These are phyloP conservation scores for Xylogone sp. DNA, from an alignment of 2,329 filamentous ascomycete species.

Conservation along the genomic window DNA sequence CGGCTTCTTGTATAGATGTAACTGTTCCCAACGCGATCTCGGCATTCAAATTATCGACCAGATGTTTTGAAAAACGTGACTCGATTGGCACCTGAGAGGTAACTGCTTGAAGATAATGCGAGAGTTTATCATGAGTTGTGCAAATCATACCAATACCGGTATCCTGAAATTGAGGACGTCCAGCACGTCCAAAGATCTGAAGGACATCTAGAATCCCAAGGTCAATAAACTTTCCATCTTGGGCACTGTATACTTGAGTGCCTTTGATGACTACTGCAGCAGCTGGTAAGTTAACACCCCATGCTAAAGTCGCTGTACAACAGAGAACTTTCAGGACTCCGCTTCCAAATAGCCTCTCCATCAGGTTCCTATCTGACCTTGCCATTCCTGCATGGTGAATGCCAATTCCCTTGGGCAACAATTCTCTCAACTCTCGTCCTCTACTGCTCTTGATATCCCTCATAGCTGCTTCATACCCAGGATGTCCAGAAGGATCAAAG, in stretches of 20 bases:
- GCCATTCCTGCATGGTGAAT: conserved; percentile 98
- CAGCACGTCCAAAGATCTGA: conserved; percentile 97
- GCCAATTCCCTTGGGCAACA: conserved; percentile 86
- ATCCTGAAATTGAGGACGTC: conserved; percentile 95
- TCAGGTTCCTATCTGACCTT: conserved; percentile 88
- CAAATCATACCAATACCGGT: conserved; percentile 98
- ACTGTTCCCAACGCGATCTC: conserved; percentile 93
- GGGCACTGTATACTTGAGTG: conserved; percentile 92
- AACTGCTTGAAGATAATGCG: conserved; percentile 87
- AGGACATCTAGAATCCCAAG: conserved; percentile 94
- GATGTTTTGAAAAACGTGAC: conserved; percentile 87
- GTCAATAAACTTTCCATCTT: conserved; percentile 95
- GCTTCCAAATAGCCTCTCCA: conserved; percentile 86
- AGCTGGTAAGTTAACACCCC: conserved; percentile 97
- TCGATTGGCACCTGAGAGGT: conserved; percentile 97
- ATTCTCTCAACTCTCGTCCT: conserved; percentile 81
- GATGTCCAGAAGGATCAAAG: conserved; percentile 76
- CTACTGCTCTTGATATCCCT: conserved; percentile 83
- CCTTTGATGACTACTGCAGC: conserved; percentile 98
- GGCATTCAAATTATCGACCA: conserved; percentile 95
- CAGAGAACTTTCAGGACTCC: conserved; percentile 96
- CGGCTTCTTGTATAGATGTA: conserved; percentile 87
- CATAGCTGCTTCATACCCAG: conserved; percentile 74
- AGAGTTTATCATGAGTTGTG: conserved; percentile 88
- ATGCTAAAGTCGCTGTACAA: conserved; percentile 95